Conservation (phyloP, 1,284 basidiomycete genomes). For the Entoloma clypeatum region DNA sequence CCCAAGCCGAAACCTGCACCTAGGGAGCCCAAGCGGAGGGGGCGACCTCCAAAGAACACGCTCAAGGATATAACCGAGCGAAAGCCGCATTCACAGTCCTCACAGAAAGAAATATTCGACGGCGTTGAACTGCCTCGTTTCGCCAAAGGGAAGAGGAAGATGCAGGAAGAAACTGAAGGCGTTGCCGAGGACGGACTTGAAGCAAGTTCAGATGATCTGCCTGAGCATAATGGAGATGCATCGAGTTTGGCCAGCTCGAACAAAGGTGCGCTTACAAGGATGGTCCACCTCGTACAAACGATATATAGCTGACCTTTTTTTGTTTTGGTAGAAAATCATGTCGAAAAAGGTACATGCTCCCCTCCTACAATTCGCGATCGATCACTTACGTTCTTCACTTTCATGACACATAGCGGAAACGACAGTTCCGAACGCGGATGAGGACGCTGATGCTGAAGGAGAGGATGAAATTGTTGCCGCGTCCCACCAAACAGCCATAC, state of each 20-base stretch:
- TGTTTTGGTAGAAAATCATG: slow-evolving; percentile 14
- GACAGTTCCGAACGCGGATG: slow-evolving; percentile 4
- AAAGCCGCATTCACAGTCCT: slow-evolving; percentile 3
- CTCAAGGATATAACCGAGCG: neutral
- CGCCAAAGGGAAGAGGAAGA: slow-evolving; percentile 12
- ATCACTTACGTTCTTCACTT: slow-evolving; percentile 24
- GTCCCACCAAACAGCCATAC: neutral
- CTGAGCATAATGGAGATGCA: slow-evolving; percentile 9
- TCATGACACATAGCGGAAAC: slow-evolving; percentile 9
- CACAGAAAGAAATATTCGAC: slow-evolving; percentile 18
- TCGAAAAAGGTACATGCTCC: slow-evolving; percentile 15
- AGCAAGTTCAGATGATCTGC: slow-evolving; percentile 2
- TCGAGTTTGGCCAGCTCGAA: slow-evolving; percentile 21
- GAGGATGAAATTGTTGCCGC: slow-evolving; percentile 5
- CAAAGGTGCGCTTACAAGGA: slow-evolving; percentile 19
- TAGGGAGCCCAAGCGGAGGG: slow-evolving; percentile 5
- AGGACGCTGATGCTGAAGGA: slow-evolving; percentile 13
- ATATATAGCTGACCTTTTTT: neutral
- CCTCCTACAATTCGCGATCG: slow-evolving; percentile 17
- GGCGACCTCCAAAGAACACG: slow-evolving; percentile 8
- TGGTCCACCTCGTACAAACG: neutral
- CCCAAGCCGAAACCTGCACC: neutral
- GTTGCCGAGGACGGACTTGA: slow-evolving; percentile 13
- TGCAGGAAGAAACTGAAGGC: slow-evolving; percentile 4
- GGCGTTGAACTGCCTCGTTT: slow-evolving; percentile 13